Evolutionary conservation across 495 filamentous ascomycete genomes (phyloP).

Genomic region (Echria macrotheca): DNA sequence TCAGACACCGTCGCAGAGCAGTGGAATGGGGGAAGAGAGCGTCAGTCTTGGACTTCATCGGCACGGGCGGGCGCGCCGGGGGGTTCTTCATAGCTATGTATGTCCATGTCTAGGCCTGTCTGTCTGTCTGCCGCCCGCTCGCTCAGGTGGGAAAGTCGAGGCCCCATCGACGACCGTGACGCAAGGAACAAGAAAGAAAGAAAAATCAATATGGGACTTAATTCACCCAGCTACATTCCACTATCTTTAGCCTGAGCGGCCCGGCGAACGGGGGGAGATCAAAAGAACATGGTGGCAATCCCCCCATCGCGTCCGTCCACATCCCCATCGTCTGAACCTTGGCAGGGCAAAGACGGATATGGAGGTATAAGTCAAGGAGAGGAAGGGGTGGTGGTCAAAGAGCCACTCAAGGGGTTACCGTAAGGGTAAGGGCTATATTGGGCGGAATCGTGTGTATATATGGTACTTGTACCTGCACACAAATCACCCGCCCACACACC

Average conservation of each 20-base stretch:
- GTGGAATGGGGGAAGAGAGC: constrained; percentile 15
- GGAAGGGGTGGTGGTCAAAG: neutral
- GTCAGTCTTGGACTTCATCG: neutral
- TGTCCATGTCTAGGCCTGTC: neutral
- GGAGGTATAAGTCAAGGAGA: neutral
- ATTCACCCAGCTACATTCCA: constrained; percentile 1
- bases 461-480: neutral
- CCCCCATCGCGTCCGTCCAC: too few species aligned
- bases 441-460: neutral
- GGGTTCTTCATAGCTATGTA: neutral
- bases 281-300: neutral
- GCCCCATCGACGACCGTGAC: too few species aligned
- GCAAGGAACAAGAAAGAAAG: too few species aligned
- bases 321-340: neutral
- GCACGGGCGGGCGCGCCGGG: neutral
- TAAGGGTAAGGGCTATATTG: too few species aligned
- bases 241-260: constrained; percentile 7
- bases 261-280: neutral
- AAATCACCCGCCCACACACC: neutral
- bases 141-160: too few species aligned
- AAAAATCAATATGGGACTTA: neutral
- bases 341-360: neutral
- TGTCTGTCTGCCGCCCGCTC: neutral
- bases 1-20: constrained; percentile 21
- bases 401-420: too few species aligned